phyloP scores from a whole-genome alignment of 352 stramenopile species.

The Lagenidium giganteum region DNA sequence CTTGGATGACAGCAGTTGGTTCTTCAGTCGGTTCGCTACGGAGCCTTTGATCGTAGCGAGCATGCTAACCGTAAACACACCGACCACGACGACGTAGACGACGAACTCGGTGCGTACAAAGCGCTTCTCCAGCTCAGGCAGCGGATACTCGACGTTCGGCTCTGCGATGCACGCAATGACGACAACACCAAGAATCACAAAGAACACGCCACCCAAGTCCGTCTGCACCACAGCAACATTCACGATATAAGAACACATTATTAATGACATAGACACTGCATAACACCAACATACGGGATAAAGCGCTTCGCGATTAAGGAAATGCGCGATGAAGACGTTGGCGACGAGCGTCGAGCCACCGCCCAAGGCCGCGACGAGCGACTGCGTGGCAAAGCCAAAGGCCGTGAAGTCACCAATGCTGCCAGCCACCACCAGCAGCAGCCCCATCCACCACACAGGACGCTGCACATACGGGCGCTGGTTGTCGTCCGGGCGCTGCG shows the following conservation, averaged over 20 bases:
- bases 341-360: constrained; percentile 82
- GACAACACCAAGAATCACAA: constrained; percentile 85
- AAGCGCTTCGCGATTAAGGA: constrained; percentile 75
- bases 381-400: constrained; percentile 88
- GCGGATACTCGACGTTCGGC: constrained; percentile 79
- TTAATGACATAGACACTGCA: background rate
- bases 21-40: constrained; percentile 78
- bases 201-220: constrained; percentile 77
- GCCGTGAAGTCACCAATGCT: constrained; percentile 86
- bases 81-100: constrained; percentile 76
- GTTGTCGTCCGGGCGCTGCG: constrained; percentile 25
- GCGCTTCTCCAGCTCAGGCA: constrained; percentile 77
- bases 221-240: constrained; percentile 29
- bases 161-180: constrained; percentile 85
- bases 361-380: constrained; percentile 81
- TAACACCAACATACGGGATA: constrained; percentile 33
- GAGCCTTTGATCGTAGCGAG: constrained; percentile 87
- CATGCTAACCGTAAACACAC: constrained; percentile 73
- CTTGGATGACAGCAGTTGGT: constrained; percentile 80
- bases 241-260: background rate
- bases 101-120: constrained; percentile 73
- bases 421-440: constrained; percentile 72
- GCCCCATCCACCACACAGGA: constrained; percentile 83
- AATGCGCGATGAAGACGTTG: constrained; percentile 85
- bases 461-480: constrained; percentile 80